Evolutionary conservation across 179 eudicot species (phyloP).

Genomic region (Silene noctiflora): DNA sequence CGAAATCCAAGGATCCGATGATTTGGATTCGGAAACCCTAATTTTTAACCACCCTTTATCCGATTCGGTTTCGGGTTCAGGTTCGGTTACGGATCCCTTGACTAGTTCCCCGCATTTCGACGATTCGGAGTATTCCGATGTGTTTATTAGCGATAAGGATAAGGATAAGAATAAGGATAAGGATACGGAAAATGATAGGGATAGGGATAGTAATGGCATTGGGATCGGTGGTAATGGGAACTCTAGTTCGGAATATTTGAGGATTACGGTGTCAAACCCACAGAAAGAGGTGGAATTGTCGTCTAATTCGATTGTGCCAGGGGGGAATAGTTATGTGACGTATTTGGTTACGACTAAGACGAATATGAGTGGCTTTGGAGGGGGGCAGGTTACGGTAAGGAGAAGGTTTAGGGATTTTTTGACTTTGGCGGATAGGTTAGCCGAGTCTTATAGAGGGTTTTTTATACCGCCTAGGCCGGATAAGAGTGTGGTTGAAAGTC

Average conservation of each 20-base stretch:
- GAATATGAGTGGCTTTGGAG: slow-evolving; percentile 54
- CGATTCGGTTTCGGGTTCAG: background rate
- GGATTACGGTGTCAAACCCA: slow-evolving; percentile 61
- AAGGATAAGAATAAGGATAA: background rate
- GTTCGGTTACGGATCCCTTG: background rate
- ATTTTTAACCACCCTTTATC: background rate
- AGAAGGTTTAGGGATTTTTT: slow-evolving; percentile 84
- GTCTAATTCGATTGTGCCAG: slow-evolving; percentile 73
- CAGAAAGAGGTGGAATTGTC: slow-evolving; percentile 61
- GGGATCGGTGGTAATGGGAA: slow-evolving; percentile 14
- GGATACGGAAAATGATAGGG: slow-evolving; percentile 26
- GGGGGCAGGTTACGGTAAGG: slow-evolving; percentile 58
- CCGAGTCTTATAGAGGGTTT: slow-evolving; percentile 71
- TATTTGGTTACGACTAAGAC: slow-evolving; percentile 68
- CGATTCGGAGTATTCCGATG: slow-evolving; percentile 41
- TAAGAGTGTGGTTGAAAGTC: slow-evolving; percentile 91
- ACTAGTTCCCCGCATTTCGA: slow-evolving; percentile 24
- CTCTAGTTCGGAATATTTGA: slow-evolving; percentile 40
- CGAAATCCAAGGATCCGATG: background rate
- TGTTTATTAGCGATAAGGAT: slow-evolving; percentile 31
- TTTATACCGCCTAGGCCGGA: slow-evolving; percentile 92
- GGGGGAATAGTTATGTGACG: slow-evolving; percentile 59
- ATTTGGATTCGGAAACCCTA: background rate
- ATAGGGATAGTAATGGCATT: slow-evolving; percentile 32
- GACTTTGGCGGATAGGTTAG: slow-evolving; percentile 69